Base-by-base conservation (phyloP, 2,329 filamentous ascomycete genomes). In the Chrysoporthe cubensis region DNA sequence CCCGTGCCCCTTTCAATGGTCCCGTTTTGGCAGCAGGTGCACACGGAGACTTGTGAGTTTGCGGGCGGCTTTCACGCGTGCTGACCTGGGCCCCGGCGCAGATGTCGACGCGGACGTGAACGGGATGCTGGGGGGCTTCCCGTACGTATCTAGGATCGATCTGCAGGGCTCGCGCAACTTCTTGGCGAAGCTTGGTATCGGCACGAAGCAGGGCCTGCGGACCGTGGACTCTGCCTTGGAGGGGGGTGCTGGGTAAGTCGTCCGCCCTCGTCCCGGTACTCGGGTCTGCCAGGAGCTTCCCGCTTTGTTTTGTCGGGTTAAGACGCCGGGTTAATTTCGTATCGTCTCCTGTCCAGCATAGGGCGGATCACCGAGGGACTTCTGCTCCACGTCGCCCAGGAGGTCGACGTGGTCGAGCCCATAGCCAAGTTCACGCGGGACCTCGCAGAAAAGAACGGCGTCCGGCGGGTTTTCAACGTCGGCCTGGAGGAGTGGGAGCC, bases 341-440 rank as follows among this genome's bases (percentile, higher is more conserved):
- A 4, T 48, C 58, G n/a, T 52, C 11, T 61, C 46, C 48, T 9
- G n/a, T 26, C 66, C 71, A 89, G 94, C 0, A 96, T 97, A 67
- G 95, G 94, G 0, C 85, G 95, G 54, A 87, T 97, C 68, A 97
- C 93, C 0, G 85, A 90, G 67, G 91, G 91, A 0, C 84, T 97
- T 4, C 82, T 97, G n/a, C 79, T 90, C 40, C 82, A 87, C 34
- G 81, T 95, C 1, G 89, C 90, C n/a, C 81, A 87, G 18, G 80
- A 84, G 2, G 90, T 97, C 7, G 94, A 97, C 76, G 84, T 96
- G 32, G 88, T 97, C 43, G 94, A 97, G 81, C 95, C 94, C 0
- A 87, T 97, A 26, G 82, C 84, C 73, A 93, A 94, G 76, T 97
- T 97, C 78, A 94, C 93, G 0, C 83, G 85, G 16, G 80, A 83